A percentile compares a stretch with the other conserved stretches of the same genome.
phyloP scores from a whole-genome alignment of 352 stramenopile genomes.

The Globisporangium takayamanum region DNA sequence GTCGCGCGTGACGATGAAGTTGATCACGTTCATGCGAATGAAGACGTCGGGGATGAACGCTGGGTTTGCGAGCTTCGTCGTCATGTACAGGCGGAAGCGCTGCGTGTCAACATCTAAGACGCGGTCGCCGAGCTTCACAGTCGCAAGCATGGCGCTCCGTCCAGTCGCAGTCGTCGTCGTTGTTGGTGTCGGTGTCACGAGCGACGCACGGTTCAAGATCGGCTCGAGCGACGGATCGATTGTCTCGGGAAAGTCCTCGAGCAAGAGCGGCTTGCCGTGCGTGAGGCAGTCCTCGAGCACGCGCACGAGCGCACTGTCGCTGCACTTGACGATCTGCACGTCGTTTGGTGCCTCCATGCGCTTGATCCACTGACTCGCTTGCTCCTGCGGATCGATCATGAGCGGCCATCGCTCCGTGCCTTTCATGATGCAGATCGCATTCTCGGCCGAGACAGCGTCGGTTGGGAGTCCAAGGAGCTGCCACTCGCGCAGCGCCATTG shows the following conservation, averaged over 20 bases:
- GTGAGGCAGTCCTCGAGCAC: conserved; percentile 34
- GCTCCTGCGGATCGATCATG: conserved; percentile 92
- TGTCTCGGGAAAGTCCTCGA: conserved; percentile 49
- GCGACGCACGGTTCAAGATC: conserved; percentile 21
- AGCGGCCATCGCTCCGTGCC: conserved; percentile 87
- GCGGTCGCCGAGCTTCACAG: conserved; percentile 68
- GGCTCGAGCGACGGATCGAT: conserved; percentile 53
- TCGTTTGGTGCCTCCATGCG: conserved; percentile 62
- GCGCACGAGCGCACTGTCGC: conserved; percentile 32
- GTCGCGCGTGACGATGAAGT: conserved; percentile 90
- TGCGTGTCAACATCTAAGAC: conserved; percentile 63
- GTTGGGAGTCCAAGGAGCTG: conserved; percentile 84
- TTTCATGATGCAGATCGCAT: conserved; percentile 85
- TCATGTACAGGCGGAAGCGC: conserved; percentile 87
- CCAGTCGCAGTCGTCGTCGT: conserved; percentile 3
- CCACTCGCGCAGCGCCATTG: conserved; percentile 83
- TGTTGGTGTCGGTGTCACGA: background rate
- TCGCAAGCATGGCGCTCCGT: background rate
- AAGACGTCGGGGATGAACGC: conserved; percentile 89
- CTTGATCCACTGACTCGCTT: conserved; percentile 90
- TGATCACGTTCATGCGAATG: conserved; percentile 91
- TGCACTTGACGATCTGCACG: conserved; percentile 71
- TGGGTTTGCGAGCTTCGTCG: conserved; percentile 90
- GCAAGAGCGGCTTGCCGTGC: conserved; percentile 36
- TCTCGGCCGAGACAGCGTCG: conserved; percentile 86